phyloP scores from a whole-genome alignment of 1,139 yeast species.

The Debaryomycetaceae sp. region DNA sequence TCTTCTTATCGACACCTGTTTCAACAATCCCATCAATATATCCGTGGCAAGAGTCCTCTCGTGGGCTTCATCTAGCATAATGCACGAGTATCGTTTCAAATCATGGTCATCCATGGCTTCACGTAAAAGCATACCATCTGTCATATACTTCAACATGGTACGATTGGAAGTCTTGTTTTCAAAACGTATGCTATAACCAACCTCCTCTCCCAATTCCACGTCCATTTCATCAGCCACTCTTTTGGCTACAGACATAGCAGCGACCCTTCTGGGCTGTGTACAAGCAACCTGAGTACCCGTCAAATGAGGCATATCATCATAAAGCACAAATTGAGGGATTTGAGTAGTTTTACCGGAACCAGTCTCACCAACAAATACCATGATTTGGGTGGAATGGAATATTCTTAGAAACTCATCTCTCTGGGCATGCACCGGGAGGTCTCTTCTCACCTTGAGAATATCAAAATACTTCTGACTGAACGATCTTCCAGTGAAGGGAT shows the following conservation, averaged over 20 bases:
- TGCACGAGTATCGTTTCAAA: conserved; percentile 76
- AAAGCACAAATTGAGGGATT: conserved; percentile 91
- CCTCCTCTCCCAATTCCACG: conserved; percentile 84
- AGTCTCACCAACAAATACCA: conserved; percentile 98
- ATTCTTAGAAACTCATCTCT: conserved; percentile 80
- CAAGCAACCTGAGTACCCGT: conserved; percentile 83
- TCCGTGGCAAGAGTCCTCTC: conserved; percentile 97
- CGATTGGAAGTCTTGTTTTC: conserved; percentile 81
- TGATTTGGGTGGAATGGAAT: conserved; percentile 84
- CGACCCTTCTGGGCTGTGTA: conserved; percentile 97
- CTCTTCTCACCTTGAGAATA: conserved; percentile 74
- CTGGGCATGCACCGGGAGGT: conserved; percentile 92
- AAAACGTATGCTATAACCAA: conserved; percentile 90
- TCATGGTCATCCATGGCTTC: conserved; percentile 98
- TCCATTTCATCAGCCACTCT: conserved; percentile 98
- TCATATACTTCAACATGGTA: conserved; percentile 91
- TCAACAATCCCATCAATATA: conserved; percentile 91
- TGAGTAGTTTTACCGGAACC: conserved; percentile 98
- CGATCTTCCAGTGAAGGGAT: conserved; percentile 73
- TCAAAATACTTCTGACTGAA: conserved; percentile 68
- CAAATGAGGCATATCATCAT: conserved; percentile 86
- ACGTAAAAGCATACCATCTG: conserved; percentile 96
- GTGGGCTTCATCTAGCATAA: conserved; percentile 96
- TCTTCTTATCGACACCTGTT: conserved; percentile 74
- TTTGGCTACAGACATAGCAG: conserved; percentile 95